Evolutionary conservation across 176 grass and related monocot genomes (phyloP).

Genomic region (Urochloa ruziziensis): DNA sequence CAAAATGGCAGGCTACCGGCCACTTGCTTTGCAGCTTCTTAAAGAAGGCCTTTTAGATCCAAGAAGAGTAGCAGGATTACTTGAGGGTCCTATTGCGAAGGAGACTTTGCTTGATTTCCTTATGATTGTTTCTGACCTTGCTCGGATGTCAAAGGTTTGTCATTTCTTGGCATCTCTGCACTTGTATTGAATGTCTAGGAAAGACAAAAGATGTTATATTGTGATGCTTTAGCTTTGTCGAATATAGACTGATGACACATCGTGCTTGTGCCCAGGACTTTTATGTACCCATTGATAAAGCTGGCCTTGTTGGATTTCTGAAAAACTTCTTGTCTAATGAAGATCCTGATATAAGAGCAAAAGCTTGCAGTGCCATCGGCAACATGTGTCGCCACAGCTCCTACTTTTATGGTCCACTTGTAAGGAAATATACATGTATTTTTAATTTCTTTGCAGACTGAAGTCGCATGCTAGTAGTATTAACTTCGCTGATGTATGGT

Average conservation of each 20-base stretch:
- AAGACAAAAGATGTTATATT: background rate
- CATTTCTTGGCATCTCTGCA: background rate
- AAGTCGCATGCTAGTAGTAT: constrained; percentile 10
- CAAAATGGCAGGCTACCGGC: constrained; percentile 91
- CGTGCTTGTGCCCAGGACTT: constrained; percentile 66
- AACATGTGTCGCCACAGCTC: constrained; percentile 93
- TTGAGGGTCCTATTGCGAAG: constrained; percentile 51
- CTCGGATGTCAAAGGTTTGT: constrained; percentile 93
- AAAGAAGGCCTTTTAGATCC: constrained; percentile 82
- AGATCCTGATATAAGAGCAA: constrained; percentile 89
- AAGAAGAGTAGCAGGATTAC: constrained; percentile 55
- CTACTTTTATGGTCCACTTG: constrained; percentile 87
- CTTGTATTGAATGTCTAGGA: constrained; percentile 8
- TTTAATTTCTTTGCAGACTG: constrained; percentile 1
- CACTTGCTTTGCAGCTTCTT: constrained; percentile 70
- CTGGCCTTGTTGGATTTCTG: constrained; percentile 65
- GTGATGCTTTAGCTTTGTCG: constrained; percentile 12
- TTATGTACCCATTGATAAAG: constrained; percentile 80
- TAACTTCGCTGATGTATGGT: constrained; percentile 21
- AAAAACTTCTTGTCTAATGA: constrained; percentile 65
- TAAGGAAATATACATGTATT: constrained; percentile 40
- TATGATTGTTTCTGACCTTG: constrained; percentile 99
- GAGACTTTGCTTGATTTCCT: constrained; percentile 88
- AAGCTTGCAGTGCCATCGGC: constrained; percentile 95
- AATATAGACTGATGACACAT: constrained; percentile 20